These are phyloP conservation scores for Auricularia sp. DNA, from an alignment of 768 basidiomycete species.

Conservation along the genomic window DNA sequence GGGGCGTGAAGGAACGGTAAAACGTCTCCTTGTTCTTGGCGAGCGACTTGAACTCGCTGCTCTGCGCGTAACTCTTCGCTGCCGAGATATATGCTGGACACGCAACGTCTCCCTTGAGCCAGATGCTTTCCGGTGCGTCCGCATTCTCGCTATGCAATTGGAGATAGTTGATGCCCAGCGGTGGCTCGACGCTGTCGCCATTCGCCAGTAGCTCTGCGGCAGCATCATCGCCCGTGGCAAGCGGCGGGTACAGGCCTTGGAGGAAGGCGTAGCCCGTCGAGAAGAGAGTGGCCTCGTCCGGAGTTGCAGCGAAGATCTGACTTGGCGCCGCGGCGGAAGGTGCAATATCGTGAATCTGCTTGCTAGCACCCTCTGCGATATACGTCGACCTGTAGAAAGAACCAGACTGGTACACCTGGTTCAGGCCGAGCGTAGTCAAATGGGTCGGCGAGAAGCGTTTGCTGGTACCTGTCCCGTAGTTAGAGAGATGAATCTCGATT, in stretches of 20 bases:
- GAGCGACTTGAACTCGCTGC: background rate
- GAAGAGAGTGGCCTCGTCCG: background rate
- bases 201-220: background rate
- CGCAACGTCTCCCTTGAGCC: background rate
- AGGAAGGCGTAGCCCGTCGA: background rate
- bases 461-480: background rate
- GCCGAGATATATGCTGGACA: background rate
- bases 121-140: background rate
- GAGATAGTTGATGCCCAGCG: background rate
- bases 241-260: background rate
- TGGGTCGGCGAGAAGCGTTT: background rate
- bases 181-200: background rate
- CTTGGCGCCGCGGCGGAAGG: background rate
- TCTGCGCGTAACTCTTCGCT: background rate
- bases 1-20: background rate
- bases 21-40: background rate
- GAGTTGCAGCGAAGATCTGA: background rate
- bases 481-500: background rate
- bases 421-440: background rate
- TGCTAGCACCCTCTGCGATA: background rate
- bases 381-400: background rate
- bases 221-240: background rate
- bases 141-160: background rate
- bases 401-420: background rate
- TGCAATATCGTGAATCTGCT: background rate